phyloP scores from a whole-genome alignment of 2,329 filamentous ascomycete species.

The Aspergillus texensis region DNA sequence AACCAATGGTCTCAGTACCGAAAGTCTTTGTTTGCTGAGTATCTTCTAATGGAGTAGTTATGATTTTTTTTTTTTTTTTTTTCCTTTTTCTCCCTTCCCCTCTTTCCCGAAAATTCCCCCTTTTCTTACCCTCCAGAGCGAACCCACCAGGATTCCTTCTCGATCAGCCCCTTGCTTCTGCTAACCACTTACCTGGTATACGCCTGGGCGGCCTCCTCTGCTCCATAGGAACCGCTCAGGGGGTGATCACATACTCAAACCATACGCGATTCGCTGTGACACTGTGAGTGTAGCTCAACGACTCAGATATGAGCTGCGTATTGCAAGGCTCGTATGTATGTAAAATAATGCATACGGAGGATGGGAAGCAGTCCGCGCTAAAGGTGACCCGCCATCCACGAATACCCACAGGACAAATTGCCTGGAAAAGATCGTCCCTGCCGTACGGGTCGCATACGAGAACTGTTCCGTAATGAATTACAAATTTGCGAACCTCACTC shows the following conservation, averaged over 20 bases:
- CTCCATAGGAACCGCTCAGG: not conserved
- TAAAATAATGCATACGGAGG: not conserved
- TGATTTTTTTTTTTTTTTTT: too few relatives aligned
- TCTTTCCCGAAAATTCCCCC: not conserved
- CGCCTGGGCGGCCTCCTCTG: not conserved
- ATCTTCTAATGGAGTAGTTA: too few relatives aligned
- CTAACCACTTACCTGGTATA: not conserved
- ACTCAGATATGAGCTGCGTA: not conserved
- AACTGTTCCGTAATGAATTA: not conserved
- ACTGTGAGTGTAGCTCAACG: not conserved
- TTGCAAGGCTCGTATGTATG: not conserved
- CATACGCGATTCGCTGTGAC: not conserved
- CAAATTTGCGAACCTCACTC: not conserved
- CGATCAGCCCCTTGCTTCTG: not conserved
- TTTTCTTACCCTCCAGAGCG: not conserved
- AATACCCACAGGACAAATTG: not conserved
- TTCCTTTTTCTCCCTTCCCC: too few relatives aligned
- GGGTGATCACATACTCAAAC: not conserved
- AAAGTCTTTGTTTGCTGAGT: not conserved
- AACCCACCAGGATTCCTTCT: not conserved
- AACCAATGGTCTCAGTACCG: too few relatives aligned
- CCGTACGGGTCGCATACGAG: not conserved
- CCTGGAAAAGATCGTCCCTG: not conserved
- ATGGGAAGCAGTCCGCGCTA: not conserved
- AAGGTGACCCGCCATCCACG: not conserved